Base-by-base conservation (phyloP, 2,329 filamentous ascomycete species). In the Zalaria sp. region DNA sequence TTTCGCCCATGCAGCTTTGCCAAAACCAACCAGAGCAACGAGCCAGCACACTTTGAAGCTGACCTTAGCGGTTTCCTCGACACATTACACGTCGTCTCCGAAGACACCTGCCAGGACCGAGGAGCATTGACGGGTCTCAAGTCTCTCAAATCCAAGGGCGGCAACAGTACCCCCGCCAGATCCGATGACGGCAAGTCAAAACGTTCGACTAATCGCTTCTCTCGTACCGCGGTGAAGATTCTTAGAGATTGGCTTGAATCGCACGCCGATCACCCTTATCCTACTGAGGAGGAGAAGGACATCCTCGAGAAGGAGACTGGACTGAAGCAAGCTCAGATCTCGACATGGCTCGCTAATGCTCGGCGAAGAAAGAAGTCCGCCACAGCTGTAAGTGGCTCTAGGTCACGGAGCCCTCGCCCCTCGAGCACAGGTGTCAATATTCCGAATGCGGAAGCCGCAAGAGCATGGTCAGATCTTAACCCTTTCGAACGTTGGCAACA, bases 261-360 rank as follows among this genome's bases (percentile, higher is more conserved):
- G 5, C 86, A 94, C 56, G 75, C 75, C 53, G 73, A 82, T 40
- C 83, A 93, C 52, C 88, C 87, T 0, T 95, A 94, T 56, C 87
- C 88, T 4, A 88, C 77, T 29, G 86, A 93, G 35, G 79, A 86
- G 44, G 84, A 94, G 56, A 93, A 89, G 55, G 82, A 87, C 49
- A 73, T 77, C 47, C 68, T 95, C 26, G 81, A 86, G 59, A 71
- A 74, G 37, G 74, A 82, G 51, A 94, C 87, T 1, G 85, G 86
- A 5, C 69, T 95, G 34, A 87, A 77, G 57, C 77, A 84, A 53
- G 81, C 73, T 9, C 88, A 95, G 55, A 89, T 94, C 51, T 81
- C 80, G 7, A 93, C 93, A 57, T 94, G 87, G 87, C 75, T 94
- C 37, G 87, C 87, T 45, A 94, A 94, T 60, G 86, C 86, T 43